A percentile compares a stretch with the other conserved stretches of the same genome.
Evolutionary conservation across 2,329 filamentous ascomycete genomes (phyloP).

Genomic region (Beauveria sp.): DNA sequence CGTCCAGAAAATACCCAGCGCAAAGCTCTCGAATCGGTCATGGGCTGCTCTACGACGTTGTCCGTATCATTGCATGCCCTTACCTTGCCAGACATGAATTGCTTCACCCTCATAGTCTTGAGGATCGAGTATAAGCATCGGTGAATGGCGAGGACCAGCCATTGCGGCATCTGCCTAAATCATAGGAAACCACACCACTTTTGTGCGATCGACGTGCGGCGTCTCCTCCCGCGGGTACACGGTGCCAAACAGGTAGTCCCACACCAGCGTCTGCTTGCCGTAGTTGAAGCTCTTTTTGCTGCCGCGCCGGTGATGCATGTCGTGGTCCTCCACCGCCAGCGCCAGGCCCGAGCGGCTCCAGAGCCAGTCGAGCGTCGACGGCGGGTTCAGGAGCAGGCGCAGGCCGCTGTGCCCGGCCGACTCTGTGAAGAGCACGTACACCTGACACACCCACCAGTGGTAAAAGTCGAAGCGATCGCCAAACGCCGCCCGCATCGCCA

Average conservation of each 20-base stretch:
- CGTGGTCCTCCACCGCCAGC: conserved; percentile 32
- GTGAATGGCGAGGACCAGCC: no score
- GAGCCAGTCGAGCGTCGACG: conserved; percentile 24
- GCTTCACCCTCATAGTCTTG: neutral
- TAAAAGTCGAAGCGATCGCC: conserved; percentile 37
- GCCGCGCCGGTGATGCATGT: conserved; percentile 18
- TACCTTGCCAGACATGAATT: neutral
- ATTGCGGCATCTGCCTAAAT: neutral
- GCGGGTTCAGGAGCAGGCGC: conserved; percentile 25
- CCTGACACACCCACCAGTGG: conserved; percentile 38
- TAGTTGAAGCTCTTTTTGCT: conserved; percentile 26
- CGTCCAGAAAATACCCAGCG: neutral
- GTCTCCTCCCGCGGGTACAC: conserved; percentile 27
- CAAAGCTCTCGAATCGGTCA: neutral
- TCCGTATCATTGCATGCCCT: neutral
- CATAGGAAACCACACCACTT: conserved; percentile 21
- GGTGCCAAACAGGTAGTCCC: conserved; percentile 28
- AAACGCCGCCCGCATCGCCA: conserved; percentile 23
- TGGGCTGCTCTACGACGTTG: no score
- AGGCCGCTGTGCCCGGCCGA: conserved; percentile 31
- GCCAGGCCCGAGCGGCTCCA: conserved; percentile 25
- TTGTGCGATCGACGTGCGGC: conserved; percentile 22
- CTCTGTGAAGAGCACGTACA: conserved; percentile 34
- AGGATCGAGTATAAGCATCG: no score
- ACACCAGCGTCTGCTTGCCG: conserved; percentile 27